Conservation (phyloP, 768 basidiomycete genomes). For the Mycena maculata region DNA sequence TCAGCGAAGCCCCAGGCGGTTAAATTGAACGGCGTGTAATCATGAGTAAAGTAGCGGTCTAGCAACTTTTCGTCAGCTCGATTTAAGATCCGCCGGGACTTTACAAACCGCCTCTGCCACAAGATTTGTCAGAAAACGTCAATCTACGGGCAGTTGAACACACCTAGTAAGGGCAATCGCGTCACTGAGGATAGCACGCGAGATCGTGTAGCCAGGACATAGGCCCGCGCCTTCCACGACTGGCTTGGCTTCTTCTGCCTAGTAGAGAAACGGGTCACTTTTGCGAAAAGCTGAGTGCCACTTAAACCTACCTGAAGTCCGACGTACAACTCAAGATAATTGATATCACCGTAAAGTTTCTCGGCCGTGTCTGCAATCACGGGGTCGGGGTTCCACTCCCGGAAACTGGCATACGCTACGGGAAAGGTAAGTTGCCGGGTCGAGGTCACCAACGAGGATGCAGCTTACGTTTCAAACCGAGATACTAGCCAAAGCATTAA, state of each 20-base stretch:
- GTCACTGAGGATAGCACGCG: constrained; percentile 87
- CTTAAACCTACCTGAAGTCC: constrained; percentile 55
- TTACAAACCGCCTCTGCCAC: constrained; percentile 47
- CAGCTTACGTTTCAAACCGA: constrained; percentile 78
- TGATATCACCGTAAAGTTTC: constrained; percentile 80
- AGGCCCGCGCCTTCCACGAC: constrained; percentile 84
- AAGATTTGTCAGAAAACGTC: background rate
- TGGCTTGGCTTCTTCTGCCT: constrained; percentile 83
- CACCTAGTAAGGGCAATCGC: constrained; percentile 84
- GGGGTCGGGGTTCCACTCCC: constrained; percentile 84
- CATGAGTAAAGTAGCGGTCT: constrained; percentile 84
- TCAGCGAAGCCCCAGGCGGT: constrained; percentile 90
- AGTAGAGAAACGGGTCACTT: constrained; percentile 33
- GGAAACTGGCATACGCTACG: constrained; percentile 74
- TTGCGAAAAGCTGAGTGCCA: background rate
- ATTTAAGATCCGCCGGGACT: no score
- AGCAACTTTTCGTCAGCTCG: no score
- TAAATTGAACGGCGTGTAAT: constrained; percentile 83
- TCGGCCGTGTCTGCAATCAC: constrained; percentile 79
- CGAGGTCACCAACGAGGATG: background rate
- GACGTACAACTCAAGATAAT: constrained; percentile 84
- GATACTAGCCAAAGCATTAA: constrained; percentile 56
- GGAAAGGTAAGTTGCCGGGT: background rate
- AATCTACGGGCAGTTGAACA: background rate
- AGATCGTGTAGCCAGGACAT: constrained; percentile 83